Evolutionary conservation across 2,329 filamentous ascomycete species (phyloP).

Genomic region (Camptophora hylomeconis): DNA sequence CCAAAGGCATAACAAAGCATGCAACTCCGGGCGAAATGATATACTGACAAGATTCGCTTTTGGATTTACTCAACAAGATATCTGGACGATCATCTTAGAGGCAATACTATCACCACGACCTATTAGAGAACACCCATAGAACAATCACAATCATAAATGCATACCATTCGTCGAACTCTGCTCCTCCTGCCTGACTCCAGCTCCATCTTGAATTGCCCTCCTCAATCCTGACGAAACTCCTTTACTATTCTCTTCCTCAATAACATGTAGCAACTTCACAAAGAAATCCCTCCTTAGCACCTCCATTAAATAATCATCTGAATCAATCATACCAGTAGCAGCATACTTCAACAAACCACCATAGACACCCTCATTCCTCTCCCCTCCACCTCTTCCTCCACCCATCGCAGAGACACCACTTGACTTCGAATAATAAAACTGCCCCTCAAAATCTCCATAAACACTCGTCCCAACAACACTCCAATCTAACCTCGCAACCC

Average conservation of each 20-base stretch:
- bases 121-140: too few species aligned
- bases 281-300: slow-evolving; percentile 18
- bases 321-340: slow-evolving; percentile 16
- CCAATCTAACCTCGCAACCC: slow-evolving; percentile 42
- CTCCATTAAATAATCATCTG: slow-evolving; percentile 15
- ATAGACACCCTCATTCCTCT: too few species aligned
- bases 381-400: too few species aligned
- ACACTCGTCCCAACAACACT: slow-evolving; percentile 38
- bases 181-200: slow-evolving; percentile 6
- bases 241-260: slow-evolving; percentile 12
- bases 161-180: slow-evolving; percentile 1
- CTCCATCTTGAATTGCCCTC: slow-evolving; percentile 15
- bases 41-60: too few species aligned
- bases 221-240: slow-evolving; percentile 10
- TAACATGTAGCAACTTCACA: slow-evolving; percentile 11
- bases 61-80: too few species aligned
- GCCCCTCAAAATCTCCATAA: slow-evolving; percentile 36
- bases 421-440: slow-evolving; percentile 20
- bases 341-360: slow-evolving; percentile 15
- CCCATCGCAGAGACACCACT: not conserved
- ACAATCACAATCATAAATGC: too few species aligned
- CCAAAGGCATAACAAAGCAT: too few species aligned
- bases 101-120: too few species aligned
- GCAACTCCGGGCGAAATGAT: too few species aligned
- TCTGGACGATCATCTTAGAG: too few species aligned